These are phyloP conservation scores for Dactylella cylindrospora DNA, from an alignment of 2,329 filamentous ascomycete genomes.

Conservation along the genomic window DNA sequence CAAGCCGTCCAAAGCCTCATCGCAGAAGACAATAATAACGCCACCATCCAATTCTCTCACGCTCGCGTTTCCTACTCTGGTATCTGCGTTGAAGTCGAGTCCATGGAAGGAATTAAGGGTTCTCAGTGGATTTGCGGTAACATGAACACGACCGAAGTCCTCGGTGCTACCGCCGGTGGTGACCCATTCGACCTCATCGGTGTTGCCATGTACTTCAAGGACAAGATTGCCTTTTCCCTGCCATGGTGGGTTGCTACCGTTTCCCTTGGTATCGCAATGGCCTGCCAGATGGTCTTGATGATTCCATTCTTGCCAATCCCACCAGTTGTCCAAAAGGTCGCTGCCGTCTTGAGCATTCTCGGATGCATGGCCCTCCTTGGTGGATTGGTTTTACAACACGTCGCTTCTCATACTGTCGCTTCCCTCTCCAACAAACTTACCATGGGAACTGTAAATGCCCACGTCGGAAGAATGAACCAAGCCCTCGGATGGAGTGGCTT, in stretches of 20 bases:
- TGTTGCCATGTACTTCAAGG: constrained; percentile 47
- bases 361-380: constrained; percentile 46
- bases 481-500: constrained; percentile 48
- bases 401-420: constrained; percentile 46
- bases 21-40: constrained; percentile 40
- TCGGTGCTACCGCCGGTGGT: constrained; percentile 44
- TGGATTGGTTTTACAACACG: constrained; percentile 46
- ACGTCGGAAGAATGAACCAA: constrained; percentile 45
- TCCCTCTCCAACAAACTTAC: constrained; percentile 45
- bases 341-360: constrained; percentile 30
- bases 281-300: constrained; percentile 44
- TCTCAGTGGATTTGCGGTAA: constrained; percentile 36
- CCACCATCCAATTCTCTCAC: constrained; percentile 41
- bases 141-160: constrained; percentile 40
- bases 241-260: constrained; percentile 47
- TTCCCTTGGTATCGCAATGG: constrained; percentile 43
- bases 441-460: constrained; percentile 45
- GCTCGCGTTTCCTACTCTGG: constrained; percentile 48
- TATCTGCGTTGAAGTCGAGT: constrained; percentile 47
- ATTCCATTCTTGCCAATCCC: constrained; percentile 47
- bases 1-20: constrained; percentile 25
- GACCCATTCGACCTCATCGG: constrained; percentile 48
- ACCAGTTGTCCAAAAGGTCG: constrained; percentile 44
- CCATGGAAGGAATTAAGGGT: constrained; percentile 44
- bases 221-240: constrained; percentile 46